These are phyloP conservation scores for Naganishia randhawae DNA, from an alignment of 768 basidiomycete genomes.

Conservation along the genomic window DNA sequence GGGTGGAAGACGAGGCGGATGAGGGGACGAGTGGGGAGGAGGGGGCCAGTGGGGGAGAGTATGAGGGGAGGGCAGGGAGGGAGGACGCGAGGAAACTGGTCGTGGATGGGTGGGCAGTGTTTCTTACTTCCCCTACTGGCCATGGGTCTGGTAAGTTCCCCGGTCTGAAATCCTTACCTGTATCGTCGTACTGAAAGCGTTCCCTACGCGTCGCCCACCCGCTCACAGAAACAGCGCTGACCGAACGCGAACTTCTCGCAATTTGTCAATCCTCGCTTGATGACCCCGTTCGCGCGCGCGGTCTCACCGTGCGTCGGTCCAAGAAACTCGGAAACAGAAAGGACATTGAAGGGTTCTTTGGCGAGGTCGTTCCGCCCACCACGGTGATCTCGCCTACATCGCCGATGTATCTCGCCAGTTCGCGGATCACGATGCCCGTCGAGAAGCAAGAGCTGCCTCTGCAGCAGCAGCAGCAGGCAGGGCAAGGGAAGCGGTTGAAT, in stretches of 20 bases:
- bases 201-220: not conserved
- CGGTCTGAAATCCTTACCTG: conserved; percentile 4
- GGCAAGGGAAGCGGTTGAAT: conserved; percentile 61
- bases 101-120: conserved; percentile 88
- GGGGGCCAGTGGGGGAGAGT: conserved; percentile 42
- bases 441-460: conserved; percentile 24
- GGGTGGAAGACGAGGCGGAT: conserved; percentile 55
- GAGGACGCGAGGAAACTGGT: conserved; percentile 56
- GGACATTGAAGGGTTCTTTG: conserved; percentile 56
- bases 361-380: conserved; percentile 53
- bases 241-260: conserved; percentile 71
- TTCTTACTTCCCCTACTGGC: conserved; percentile 58
- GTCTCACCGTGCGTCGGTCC: conserved; percentile 66
- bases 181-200: conserved; percentile 19
- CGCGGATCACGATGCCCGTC: conserved; percentile 38
- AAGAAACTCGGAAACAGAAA: conserved; percentile 50
- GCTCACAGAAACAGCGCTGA: conserved; percentile 66
- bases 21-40: conserved; percentile 55
- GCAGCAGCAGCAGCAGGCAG: conserved; percentile 24
- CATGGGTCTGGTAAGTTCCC: conserved; percentile 54
- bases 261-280: conserved; percentile 78
- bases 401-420: conserved; percentile 45
- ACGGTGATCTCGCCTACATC: conserved; percentile 50
- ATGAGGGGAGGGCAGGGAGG: conserved; percentile 53
- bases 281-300: conserved; percentile 73